Evolutionary conservation across 2,329 filamentous ascomycete species (phyloP).

Genomic region (Ambrosiella cleistominuta): DNA sequence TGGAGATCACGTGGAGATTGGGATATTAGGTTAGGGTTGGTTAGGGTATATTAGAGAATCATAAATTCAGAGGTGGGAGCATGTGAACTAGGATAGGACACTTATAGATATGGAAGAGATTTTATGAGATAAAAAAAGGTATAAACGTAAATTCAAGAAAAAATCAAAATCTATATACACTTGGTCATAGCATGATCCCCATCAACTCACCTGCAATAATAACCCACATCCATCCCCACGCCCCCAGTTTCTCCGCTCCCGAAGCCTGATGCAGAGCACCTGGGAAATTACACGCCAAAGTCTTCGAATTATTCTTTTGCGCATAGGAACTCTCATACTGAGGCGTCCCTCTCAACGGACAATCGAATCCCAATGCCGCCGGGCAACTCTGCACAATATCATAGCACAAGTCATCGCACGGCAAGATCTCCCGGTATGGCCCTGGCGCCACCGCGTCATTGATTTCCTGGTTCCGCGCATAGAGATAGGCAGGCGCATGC

Average conservation of each 20-base stretch:
- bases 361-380: conserved; percentile 54
- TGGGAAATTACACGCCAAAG: conserved; percentile 22
- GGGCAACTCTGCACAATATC: conserved; percentile 75
- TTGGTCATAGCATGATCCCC: not conserved
- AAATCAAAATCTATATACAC: not conserved
- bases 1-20: not conserved
- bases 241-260: not conserved
- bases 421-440: conserved; percentile 84
- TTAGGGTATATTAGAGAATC: not conserved
- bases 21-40: not conserved
- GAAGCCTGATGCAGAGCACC: conserved; percentile 12
- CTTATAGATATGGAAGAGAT: not conserved
- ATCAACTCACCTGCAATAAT: not conserved
- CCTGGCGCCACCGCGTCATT: conserved; percentile 58
- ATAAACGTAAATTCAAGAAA: not conserved
- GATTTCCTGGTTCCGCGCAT: conserved; percentile 54
- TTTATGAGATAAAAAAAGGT: not conserved
- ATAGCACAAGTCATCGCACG: conserved; percentile 78
- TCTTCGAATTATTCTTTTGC: conserved; percentile 15
- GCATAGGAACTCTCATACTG: conserved; percentile 24
- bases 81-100: not conserved
- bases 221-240: not conserved
- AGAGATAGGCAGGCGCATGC: conserved; percentile 20
- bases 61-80: not conserved
- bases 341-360: conserved; percentile 34